A percentile compares a stretch with the other conserved stretches of the same genome.
Conservation (phyloP, 345 rosid species). For the Streptanthus diversifolius region DNA sequence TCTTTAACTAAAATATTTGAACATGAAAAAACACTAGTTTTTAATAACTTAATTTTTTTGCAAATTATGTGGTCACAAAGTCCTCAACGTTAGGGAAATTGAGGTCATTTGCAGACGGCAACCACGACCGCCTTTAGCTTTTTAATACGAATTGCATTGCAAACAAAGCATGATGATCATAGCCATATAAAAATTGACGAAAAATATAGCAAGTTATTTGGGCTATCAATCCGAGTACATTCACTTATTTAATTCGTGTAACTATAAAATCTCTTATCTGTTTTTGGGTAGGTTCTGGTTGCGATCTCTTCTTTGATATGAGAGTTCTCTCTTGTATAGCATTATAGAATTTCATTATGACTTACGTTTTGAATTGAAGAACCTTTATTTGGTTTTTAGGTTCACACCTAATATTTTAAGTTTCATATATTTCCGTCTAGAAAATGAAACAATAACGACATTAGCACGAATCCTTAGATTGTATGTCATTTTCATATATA, state of each 20-base stretch:
- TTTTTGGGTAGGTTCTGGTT: background rate
- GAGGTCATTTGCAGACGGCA: background rate
- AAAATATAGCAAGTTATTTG: background rate
- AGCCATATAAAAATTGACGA: background rate
- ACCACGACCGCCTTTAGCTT: background rate
- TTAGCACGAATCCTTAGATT: background rate
- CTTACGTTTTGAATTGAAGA: background rate
- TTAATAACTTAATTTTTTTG: background rate
- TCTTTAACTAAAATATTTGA: background rate
- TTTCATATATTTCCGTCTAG: background rate
- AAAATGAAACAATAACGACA: background rate
- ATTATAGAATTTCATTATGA: background rate
- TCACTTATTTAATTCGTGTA: background rate
- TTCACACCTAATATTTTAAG: background rate
- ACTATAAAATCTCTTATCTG: background rate
- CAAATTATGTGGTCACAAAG: constrained; percentile 6
- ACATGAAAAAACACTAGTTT: background rate
- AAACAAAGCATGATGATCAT: background rate
- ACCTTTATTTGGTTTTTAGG: background rate
- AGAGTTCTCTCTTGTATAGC: background rate
- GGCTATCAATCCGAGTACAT: background rate
- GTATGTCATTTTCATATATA: background rate
- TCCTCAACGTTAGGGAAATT: background rate
- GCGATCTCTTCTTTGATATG: background rate
- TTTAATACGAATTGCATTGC: background rate